phyloP scores from a whole-genome alignment of 108 stramenopile species.

The Cyclotella cryptica region DNA sequence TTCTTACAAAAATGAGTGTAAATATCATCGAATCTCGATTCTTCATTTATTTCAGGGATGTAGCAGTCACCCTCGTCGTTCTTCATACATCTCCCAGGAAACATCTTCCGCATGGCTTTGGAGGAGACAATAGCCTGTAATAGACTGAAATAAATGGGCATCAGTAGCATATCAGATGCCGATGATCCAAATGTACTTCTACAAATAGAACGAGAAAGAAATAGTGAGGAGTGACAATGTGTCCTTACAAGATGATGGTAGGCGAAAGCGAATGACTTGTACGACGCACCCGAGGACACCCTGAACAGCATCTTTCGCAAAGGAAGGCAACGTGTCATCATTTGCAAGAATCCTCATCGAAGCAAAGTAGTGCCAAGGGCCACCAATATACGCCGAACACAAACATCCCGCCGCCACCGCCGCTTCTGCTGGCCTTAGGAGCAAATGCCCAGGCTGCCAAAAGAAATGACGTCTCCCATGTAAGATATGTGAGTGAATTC shows the following conservation, averaged over 20 bases:
- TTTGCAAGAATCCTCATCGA: slow-evolving; percentile 32
- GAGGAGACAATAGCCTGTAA: slow-evolving; percentile 22
- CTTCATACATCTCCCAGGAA: slow-evolving; percentile 24
- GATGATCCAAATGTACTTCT: slow-evolving; percentile 37
- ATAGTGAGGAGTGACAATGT: neutral
- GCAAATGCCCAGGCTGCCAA: slow-evolving; percentile 27
- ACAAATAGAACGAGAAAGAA: neutral
- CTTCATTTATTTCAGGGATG: neutral
- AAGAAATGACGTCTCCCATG: slow-evolving; percentile 34
- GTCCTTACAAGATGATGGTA: neutral
- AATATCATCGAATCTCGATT: slow-evolving; percentile 3
- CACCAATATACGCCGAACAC: slow-evolving; percentile 36
- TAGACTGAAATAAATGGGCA: slow-evolving; percentile 22
- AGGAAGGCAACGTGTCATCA: slow-evolving; percentile 1
- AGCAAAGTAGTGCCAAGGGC: slow-evolving; percentile 26
- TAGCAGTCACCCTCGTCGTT: neutral
- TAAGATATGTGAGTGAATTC: slow-evolving; percentile 29
- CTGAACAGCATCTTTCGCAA: slow-evolving; percentile 9
- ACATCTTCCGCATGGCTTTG: slow-evolving; percentile 21
- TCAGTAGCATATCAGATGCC: slow-evolving; percentile 43
- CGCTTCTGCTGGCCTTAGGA: slow-evolving; percentile 25
- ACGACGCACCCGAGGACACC: slow-evolving; percentile 19
- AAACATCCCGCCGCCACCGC: slow-evolving; percentile 46
- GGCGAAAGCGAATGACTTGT: neutral
- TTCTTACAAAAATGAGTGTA: neutral